These are phyloP conservation scores for Ophidiomyces ophidiicola DNA, from an alignment of 2,329 filamentous ascomycete genomes.

Conservation along the genomic window DNA sequence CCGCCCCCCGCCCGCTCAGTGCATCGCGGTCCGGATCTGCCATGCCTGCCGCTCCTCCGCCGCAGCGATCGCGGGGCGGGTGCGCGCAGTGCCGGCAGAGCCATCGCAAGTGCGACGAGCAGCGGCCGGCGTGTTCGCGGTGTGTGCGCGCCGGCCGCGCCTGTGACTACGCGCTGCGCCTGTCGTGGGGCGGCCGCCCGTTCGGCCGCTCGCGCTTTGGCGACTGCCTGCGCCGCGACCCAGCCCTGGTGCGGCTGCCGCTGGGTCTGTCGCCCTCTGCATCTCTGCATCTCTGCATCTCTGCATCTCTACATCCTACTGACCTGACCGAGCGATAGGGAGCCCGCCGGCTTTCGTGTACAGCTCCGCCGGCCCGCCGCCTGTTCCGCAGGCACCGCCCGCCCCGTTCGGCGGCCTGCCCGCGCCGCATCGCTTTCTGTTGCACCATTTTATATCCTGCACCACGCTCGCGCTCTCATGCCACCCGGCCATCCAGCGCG, in stretches of 20 bases:
- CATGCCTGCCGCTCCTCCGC: too few species aligned
- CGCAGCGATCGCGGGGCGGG: slow-evolving; percentile 15
- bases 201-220: slow-evolving; percentile 16
- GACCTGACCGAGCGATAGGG: too few species aligned
- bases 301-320: too few species aligned
- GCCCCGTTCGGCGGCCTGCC: slow-evolving; percentile 9
- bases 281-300: too few species aligned
- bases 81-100: slow-evolving; percentile 16
- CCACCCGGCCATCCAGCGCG: slow-evolving; percentile 17
- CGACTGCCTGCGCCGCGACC: slow-evolving; percentile 15
- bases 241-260: slow-evolving; percentile 12
- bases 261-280: too few species aligned
- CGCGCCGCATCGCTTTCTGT: slow-evolving; percentile 11
- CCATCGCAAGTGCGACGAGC: slow-evolving; percentile 17
- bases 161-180: slow-evolving; percentile 13
- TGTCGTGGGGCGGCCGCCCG: slow-evolving; percentile 16
- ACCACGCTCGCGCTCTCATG: slow-evolving; percentile 24
- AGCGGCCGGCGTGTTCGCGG: slow-evolving; percentile 13
- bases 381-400: too few species aligned
- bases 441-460: slow-evolving; percentile 27
- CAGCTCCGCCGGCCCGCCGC: too few species aligned
- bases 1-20: too few species aligned
- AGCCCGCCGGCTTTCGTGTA: too few species aligned
- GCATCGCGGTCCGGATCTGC: too few species aligned
- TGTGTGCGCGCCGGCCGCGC: slow-evolving; percentile 11